These are phyloP conservation scores for Teratosphaeria epicoccoides DNA, from an alignment of 2,329 filamentous ascomycete genomes.

Conservation along the genomic window DNA sequence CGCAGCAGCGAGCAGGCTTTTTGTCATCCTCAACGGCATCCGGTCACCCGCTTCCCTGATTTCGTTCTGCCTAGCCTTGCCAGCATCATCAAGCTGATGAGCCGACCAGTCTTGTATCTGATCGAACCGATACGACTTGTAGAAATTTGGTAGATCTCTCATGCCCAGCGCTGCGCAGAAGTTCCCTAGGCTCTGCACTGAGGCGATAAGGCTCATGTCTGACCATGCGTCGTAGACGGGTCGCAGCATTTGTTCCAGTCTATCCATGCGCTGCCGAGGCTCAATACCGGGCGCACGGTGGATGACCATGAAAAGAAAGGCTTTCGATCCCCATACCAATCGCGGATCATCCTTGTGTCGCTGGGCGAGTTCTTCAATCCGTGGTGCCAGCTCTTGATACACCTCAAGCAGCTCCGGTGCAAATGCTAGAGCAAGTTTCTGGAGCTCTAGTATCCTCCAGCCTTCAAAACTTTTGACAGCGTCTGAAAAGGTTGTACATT, in stretches of 20 bases:
- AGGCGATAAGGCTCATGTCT: constrained; percentile 54
- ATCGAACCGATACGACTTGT: constrained; percentile 62
- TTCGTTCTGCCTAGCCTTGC: constrained; percentile 64
- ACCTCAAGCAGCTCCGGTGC: constrained; percentile 76
- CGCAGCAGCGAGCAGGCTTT: constrained; percentile 83
- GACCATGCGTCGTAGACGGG: constrained; percentile 76
- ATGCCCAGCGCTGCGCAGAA: constrained; percentile 76
- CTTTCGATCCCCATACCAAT: constrained; percentile 73
- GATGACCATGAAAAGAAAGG: constrained; percentile 85
- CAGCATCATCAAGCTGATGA: constrained; percentile 65
- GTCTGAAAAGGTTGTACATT: constrained; percentile 67
- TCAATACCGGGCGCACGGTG: constrained; percentile 74
- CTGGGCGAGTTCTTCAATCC: constrained; percentile 68
- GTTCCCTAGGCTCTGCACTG: constrained; percentile 61
- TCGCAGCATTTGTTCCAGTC: constrained; percentile 67
- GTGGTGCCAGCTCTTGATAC: constrained; percentile 75
- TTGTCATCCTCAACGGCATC: constrained; percentile 75
- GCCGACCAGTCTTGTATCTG: constrained; percentile 73
- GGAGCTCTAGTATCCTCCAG: constrained; percentile 76
- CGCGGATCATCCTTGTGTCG: constrained; percentile 68
- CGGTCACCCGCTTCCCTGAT: constrained; percentile 65
- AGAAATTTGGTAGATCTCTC: constrained; percentile 68
- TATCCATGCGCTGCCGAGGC: constrained; percentile 55
- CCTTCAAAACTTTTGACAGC: constrained; percentile 80
- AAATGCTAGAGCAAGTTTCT: constrained; percentile 80